These are phyloP conservation scores for Solanum piurae DNA, from an alignment of 257 asterid genomes.

Conservation along the genomic window DNA sequence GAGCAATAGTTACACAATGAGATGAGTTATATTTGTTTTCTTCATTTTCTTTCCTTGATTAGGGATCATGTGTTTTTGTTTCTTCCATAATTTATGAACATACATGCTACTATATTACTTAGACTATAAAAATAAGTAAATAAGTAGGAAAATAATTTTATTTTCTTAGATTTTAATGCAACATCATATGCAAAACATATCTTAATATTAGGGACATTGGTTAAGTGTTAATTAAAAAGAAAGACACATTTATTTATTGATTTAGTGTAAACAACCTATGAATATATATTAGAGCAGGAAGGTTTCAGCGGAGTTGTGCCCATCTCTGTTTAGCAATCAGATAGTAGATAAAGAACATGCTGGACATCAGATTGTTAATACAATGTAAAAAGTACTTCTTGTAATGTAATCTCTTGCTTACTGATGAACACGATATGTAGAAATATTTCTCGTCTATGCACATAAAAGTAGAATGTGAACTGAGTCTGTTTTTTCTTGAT, in stretches of 20 bases:
- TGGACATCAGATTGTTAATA: not conserved
- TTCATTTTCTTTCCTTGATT: not conserved
- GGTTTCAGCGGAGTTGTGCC: not conserved
- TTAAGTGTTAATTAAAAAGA: not conserved
- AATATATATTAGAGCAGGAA: not conserved
- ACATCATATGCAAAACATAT: not conserved
- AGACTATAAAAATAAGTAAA: not conserved
- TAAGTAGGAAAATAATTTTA: not conserved
- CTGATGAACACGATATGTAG: not conserved
- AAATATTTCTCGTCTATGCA: not conserved
- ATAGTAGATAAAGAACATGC: not conserved
- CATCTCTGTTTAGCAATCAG: not conserved
- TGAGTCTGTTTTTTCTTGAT: not conserved
- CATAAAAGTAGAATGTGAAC: not conserved
- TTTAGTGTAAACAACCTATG: not conserved
- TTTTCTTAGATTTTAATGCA: not conserved
- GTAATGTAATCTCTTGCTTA: not conserved
- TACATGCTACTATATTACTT: not conserved
- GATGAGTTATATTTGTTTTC: not conserved
- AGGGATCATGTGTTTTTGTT: not conserved
- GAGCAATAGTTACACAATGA: not conserved
- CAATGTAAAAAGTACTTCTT: not conserved
- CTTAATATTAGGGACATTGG: not conserved
- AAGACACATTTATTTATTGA: not conserved
- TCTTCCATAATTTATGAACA: not conserved